Percentiles rank a stretch among this genome's conserved stretches.
Conservation (phyloP, 163 green algal species). For the Prototheca cutis region DNA sequence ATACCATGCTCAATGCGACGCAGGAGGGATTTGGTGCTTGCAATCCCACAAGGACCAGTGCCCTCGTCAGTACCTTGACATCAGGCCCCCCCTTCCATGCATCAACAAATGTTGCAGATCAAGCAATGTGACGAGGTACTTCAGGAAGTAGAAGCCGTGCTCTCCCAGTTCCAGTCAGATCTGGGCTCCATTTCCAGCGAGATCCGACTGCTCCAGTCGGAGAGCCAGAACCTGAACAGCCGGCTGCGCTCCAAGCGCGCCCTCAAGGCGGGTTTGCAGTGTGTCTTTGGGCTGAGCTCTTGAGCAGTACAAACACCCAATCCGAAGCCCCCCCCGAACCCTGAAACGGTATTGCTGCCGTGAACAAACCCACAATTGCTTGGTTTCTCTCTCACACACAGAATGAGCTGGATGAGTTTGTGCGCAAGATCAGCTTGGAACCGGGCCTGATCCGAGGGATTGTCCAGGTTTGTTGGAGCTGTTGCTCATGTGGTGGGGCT, state of each 20-base stretch:
- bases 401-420: slow-evolving; percentile 58
- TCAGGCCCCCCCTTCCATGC: not conserved
- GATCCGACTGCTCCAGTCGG: slow-evolving; percentile 82
- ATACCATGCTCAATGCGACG: no score
- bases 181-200: slow-evolving; percentile 80
- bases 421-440: slow-evolving; percentile 75
- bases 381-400: no score
- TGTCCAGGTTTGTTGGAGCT: no score
- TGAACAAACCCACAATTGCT: no score
- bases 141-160: slow-evolving; percentile 72
- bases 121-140: slow-evolving; percentile 79
- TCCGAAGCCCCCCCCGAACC: no score
- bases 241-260: slow-evolving; percentile 71
- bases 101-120: slow-evolving; percentile 51
- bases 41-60: no score
- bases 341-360: no score
- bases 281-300: no score
- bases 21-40: no score
- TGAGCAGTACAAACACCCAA: no score
- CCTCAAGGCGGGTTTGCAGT: not conserved
- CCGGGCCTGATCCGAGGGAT: slow-evolving; percentile 74
- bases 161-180: slow-evolving; percentile 77
- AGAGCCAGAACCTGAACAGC: slow-evolving; percentile 71
- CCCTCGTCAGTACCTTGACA: not conserved
- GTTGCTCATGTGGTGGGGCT: no score